These are phyloP conservation scores for Kodamaea fukazawae DNA, from an alignment of 805 yeast species.

Conservation along the genomic window DNA sequence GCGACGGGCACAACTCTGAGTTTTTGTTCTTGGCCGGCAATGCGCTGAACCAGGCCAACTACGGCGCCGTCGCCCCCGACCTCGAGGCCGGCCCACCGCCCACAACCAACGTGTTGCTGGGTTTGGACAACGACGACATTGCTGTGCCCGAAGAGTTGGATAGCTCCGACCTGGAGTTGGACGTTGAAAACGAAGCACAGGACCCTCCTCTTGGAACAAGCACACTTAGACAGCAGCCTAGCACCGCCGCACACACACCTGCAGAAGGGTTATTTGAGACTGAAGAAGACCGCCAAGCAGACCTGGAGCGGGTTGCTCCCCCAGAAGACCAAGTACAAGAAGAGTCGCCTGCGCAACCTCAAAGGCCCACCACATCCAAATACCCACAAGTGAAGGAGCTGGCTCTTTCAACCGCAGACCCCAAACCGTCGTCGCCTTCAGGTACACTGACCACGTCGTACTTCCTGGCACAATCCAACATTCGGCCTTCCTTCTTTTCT, in stretches of 20 bases:
- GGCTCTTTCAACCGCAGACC: too few species aligned
- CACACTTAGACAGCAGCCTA: neutral
- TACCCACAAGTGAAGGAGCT: too few species aligned
- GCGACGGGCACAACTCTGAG: neutral
- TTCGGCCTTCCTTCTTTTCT: conserved; percentile 13
- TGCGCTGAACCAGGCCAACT: neutral
- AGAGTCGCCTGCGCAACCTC: too few species aligned
- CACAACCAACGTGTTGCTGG: neutral
- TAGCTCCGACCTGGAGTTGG: neutral
- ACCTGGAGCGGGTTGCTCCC: too few species aligned
- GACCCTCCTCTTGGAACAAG: conserved; percentile 1
- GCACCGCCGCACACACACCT: neutral
- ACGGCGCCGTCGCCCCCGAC: conserved; percentile 2
- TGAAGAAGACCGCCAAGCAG: neutral
- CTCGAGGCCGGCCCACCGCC: conserved; percentile 2
- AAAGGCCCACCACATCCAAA: too few species aligned
- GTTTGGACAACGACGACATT: neutral
- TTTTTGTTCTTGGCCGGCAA: conserved; percentile 2
- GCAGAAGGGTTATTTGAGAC: neutral
- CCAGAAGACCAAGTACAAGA: too few species aligned
- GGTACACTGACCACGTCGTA: conserved; percentile 10
- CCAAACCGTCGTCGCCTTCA: too few species aligned
- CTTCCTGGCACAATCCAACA: conserved; percentile 14
- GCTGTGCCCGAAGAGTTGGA: neutral
- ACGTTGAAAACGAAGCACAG: neutral